Evolutionary conservation across 768 basidiomycete genomes (phyloP).

Genomic region (Lentinula edodes): DNA sequence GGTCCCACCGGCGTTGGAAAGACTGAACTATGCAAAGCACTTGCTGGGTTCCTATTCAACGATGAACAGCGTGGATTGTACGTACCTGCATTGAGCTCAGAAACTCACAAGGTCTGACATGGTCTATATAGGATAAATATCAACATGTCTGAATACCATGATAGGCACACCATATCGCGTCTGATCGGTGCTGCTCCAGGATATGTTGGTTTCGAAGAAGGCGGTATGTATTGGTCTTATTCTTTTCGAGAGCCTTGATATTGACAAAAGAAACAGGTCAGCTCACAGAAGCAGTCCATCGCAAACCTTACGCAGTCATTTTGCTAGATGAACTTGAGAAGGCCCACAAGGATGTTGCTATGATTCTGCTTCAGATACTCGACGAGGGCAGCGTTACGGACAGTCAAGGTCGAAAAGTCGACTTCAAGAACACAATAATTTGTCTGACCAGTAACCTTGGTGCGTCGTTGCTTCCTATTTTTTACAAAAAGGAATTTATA

Average conservation of each 20-base stretch:
- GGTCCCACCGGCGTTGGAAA: constrained; percentile 89
- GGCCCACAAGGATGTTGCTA: constrained; percentile 89
- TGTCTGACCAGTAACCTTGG: constrained; percentile 88
- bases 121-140: constrained; percentile 62
- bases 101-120: background rate
- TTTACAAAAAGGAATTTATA: background rate
- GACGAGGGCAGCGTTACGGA: constrained; percentile 90
- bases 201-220: constrained; percentile 88
- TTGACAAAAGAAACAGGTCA: constrained; percentile 35
- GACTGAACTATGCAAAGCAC: constrained; percentile 87
- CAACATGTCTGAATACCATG: constrained; percentile 97
- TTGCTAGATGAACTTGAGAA: constrained; percentile 90
- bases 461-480: constrained; percentile 11
- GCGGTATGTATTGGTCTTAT: constrained; percentile 27
- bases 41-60: constrained; percentile 86
- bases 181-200: constrained; percentile 92
- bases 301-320: constrained; percentile 85
- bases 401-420: constrained; percentile 87
- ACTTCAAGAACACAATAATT: constrained; percentile 95
- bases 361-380: constrained; percentile 87
- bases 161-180: constrained; percentile 86
- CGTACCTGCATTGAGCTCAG: constrained; percentile 20
- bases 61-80: constrained; percentile 84
- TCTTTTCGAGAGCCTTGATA: background rate
- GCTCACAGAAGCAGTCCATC: constrained; percentile 86